Conservation (phyloP, 768 basidiomycete species). For the Boletus sensibilis region DNA sequence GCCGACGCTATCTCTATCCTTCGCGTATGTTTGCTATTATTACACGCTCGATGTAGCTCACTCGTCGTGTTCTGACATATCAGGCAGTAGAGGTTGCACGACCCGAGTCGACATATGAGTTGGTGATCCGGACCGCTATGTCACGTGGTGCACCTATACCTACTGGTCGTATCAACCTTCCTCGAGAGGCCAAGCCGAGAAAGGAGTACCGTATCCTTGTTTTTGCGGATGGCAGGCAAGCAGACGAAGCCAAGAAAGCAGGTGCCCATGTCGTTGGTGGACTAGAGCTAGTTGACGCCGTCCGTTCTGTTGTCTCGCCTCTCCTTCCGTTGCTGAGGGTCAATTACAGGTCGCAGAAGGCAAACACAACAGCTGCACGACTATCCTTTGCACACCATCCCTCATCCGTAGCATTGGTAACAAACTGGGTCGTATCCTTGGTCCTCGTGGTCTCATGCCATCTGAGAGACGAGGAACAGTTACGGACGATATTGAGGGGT, state of each 20-base stretch:
- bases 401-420: conserved; percentile 78
- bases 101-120: conserved; percentile 73
- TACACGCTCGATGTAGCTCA: conserved; percentile 4
- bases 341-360: conserved; percentile 62
- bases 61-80: not conserved
- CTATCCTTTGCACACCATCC: conserved; percentile 79
- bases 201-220: conserved; percentile 81
- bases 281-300: conserved; percentile 82
- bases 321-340: not conserved
- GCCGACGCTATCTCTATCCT: conserved; percentile 66
- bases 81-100: conserved; percentile 84
- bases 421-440: conserved; percentile 73
- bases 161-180: conserved; percentile 85
- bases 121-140: conserved; percentile 77
- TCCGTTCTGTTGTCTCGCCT: conserved; percentile 38
- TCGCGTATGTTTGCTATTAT: conserved; percentile 47
- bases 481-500: conserved; percentile 82
- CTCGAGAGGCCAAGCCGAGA: conserved; percentile 73
- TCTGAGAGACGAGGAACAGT: conserved; percentile 92
- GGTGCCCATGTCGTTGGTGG: conserved; percentile 94
- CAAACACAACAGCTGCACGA: conserved; percentile 68
- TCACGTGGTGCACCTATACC: conserved; percentile 79
- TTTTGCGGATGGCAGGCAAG: conserved; percentile 83
- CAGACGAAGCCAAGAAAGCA: conserved; percentile 79
- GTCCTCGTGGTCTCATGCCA: conserved; percentile 95